These are phyloP conservation scores for Apostasia ramifera DNA, from an alignment of 106 monocot genomes.

Conservation along the genomic window DNA sequence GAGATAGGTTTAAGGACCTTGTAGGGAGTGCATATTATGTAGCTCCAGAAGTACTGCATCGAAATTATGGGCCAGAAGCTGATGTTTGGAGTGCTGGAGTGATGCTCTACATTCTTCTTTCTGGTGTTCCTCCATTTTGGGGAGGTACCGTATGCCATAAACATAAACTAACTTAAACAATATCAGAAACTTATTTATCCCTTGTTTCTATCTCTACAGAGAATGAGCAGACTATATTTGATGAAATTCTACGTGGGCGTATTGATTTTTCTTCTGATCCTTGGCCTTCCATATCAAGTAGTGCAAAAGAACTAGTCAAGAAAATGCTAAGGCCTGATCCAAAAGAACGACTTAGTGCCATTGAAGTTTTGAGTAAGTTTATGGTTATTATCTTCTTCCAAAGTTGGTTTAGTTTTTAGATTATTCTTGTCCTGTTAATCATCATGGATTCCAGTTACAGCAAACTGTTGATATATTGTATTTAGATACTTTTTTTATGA, in stretches of 20 bases:
- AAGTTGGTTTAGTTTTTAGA: background rate
- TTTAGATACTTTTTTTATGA: background rate
- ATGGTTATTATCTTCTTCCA: background rate
- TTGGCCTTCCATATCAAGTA: slow-evolving; percentile 80
- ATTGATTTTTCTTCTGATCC: slow-evolving; percentile 74
- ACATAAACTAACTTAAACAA: background rate
- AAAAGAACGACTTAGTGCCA: slow-evolving; percentile 58
- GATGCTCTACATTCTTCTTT: slow-evolving; percentile 90
- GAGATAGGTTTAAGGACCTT: slow-evolving; percentile 59
- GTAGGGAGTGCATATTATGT: slow-evolving; percentile 95
- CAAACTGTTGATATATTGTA: background rate
- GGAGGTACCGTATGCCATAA: slow-evolving; percentile 34
- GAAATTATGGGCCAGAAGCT: slow-evolving; percentile 64
- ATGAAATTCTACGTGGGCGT: slow-evolving; percentile 58
- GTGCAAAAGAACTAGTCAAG: slow-evolving; percentile 75
- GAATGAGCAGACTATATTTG: slow-evolving; percentile 73
- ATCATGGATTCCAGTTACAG: background rate
- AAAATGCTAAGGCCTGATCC: slow-evolving; percentile 73
- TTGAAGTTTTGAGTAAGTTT: slow-evolving; percentile 59
- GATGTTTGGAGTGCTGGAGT: slow-evolving; percentile 97
- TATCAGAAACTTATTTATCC: background rate
- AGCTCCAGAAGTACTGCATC: slow-evolving; percentile 73
- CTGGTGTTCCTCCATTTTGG: slow-evolving; percentile 95
- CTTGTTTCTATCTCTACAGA: slow-evolving; percentile 25
- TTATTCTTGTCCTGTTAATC: background rate